These are phyloP conservation scores for Rhizopogon roseolus DNA, from an alignment of 768 basidiomycete genomes.

Conservation along the genomic window DNA sequence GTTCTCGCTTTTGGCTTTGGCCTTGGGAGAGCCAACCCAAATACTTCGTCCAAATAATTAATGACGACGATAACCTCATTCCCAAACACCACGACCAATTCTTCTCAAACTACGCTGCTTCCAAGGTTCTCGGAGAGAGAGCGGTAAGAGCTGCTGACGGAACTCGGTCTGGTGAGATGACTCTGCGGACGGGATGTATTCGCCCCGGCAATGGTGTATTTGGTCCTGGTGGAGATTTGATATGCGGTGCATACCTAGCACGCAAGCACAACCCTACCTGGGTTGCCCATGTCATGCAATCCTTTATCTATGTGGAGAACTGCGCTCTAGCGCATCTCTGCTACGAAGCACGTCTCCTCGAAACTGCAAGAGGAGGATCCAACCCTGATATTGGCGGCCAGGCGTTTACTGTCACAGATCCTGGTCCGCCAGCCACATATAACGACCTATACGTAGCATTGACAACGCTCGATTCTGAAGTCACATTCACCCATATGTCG, in stretches of 20 bases:
- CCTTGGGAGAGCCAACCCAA: conserved; percentile 66
- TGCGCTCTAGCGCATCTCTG: conserved; percentile 65
- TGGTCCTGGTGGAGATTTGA: conserved; percentile 70
- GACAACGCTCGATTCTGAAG: conserved; percentile 52
- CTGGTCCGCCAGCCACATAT: conserved; percentile 57
- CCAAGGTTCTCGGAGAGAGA: conserved; percentile 56
- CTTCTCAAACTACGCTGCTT: conserved; percentile 76
- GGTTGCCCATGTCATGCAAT: conserved; percentile 52
- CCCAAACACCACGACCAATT: conserved; percentile 56
- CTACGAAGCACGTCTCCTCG: conserved; percentile 69
- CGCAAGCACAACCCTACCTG: conserved; percentile 60
- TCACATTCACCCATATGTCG: conserved; percentile 50
- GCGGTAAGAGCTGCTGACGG: conserved; percentile 39
- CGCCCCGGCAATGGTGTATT: conserved; percentile 78
- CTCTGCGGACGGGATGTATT: conserved; percentile 64
- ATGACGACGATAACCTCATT: conserved; percentile 50
- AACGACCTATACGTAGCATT: conserved; percentile 59
- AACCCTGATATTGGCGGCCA: conserved; percentile 72
- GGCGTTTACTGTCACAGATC: conserved; percentile 61
- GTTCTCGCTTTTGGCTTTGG: conserved; percentile 63
- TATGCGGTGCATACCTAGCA: conserved; percentile 59
- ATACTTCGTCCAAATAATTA: conserved; percentile 56
- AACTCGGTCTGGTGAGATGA: conserved; percentile 23
- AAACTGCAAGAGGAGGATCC: conserved; percentile 33
- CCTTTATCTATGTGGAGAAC: conserved; percentile 74